phyloP scores from a whole-genome alignment of 1,284 basidiomycete species.

The Neonothopanus nambi region DNA sequence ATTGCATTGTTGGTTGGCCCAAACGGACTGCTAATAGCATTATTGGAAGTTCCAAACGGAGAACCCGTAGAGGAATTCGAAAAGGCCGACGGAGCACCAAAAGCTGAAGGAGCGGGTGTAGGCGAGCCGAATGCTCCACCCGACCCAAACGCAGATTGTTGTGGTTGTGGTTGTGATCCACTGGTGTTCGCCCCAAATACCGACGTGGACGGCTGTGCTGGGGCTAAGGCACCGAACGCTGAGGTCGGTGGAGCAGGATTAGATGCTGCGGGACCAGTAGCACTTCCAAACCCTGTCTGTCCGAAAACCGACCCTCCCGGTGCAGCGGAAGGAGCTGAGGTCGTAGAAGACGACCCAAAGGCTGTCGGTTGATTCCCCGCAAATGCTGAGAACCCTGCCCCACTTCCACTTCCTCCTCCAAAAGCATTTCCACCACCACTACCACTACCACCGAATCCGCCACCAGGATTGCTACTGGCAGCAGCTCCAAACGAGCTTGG shows the following conservation, averaged over 20 bases:
- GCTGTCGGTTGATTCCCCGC: constrained; percentile 26
- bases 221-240: constrained; percentile 30
- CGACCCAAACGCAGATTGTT: neutral
- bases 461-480: constrained; percentile 3
- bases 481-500: constrained; percentile 25
- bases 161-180: neutral
- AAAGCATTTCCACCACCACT: constrained; percentile 24
- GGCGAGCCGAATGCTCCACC: neutral
- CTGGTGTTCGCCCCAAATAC: neutral
- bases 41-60: too few species aligned
- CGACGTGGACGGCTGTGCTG: constrained; percentile 2
- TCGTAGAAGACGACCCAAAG: constrained; percentile 23
- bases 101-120: constrained; percentile 15
- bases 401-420: constrained; percentile 16
- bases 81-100: constrained; percentile 4
- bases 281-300: constrained; percentile 1
- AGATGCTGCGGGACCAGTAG: neutral
- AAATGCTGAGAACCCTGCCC: constrained; percentile 39
- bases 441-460: neutral
- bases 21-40: too few species aligned
- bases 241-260: constrained; percentile 19
- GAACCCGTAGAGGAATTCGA: neutral
- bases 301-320: constrained; percentile 9
- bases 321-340: neutral
- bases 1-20: neutral